Evolutionary conservation across 2,329 filamentous ascomycete species (phyloP).

Genomic region (Eurotiales sp.): DNA sequence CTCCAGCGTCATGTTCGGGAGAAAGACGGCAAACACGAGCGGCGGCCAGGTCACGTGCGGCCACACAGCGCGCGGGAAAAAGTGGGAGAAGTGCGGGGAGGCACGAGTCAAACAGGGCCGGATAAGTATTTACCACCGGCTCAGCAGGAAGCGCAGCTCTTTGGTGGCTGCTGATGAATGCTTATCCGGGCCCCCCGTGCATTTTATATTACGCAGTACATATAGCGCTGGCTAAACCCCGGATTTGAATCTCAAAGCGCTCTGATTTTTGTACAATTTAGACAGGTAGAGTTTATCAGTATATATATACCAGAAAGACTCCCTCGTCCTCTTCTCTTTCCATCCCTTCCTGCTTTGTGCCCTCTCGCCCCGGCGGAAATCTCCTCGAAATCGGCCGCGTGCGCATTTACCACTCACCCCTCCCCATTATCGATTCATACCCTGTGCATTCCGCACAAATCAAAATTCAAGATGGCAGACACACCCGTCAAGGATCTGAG

Average conservation of each 20-base stretch:
- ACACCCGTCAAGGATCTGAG: conserved; percentile 31
- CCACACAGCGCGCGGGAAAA: neutral
- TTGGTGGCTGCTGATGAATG: conserved; percentile 10
- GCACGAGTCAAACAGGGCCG: conserved; percentile 6
- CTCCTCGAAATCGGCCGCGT: no score
- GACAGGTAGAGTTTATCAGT: no score
- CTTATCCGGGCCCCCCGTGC: conserved; percentile 3
- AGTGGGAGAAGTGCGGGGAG: conserved; percentile 5
- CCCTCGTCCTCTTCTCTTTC: neutral
- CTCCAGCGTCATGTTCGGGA: no score
- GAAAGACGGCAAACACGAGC: no score
- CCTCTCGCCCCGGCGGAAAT: no score
- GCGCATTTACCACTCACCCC: no score
- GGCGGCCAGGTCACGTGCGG: neutral
- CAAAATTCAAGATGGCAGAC: conserved; percentile 22
- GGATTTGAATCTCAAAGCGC: neutral
- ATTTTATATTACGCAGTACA: neutral
- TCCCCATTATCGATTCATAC: no score
- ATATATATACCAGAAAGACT: no score
- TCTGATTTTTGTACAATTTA: neutral
- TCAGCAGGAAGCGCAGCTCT: neutral
- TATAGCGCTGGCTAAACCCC: neutral
- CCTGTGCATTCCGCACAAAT: neutral
- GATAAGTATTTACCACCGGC: conserved; percentile 15
- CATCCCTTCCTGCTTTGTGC: neutral